phyloP scores from a whole-genome alignment of 352 stramenopile species.

The Stephanocyclus meneghinianus region DNA sequence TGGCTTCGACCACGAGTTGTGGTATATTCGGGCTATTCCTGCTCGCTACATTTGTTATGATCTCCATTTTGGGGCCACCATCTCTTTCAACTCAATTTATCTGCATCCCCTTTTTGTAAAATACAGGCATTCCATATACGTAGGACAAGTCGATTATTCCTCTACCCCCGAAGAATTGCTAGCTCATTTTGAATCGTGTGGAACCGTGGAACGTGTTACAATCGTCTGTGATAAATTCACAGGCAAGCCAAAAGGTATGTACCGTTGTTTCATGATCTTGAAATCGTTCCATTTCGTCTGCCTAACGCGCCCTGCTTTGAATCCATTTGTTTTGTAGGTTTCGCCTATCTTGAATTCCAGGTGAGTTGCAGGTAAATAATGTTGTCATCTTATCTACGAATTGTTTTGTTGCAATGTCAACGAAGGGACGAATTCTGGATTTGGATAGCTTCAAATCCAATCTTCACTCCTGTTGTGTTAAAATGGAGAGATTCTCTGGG shows the following conservation, averaged over 20 bases:
- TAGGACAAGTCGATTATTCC: constrained; percentile 96
- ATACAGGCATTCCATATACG: constrained; percentile 86
- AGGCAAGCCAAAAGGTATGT: constrained; percentile 90
- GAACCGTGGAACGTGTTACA: constrained; percentile 95
- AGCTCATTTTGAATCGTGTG: constrained; percentile 94
- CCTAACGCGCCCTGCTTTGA: background rate
- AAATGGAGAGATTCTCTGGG: background rate
- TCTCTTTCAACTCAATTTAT: background rate
- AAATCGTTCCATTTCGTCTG: background rate
- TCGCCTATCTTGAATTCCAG: constrained; percentile 77
- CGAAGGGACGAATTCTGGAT: too few relatives aligned
- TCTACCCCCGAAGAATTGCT: constrained; percentile 94
- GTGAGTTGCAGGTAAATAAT: constrained; percentile 33
- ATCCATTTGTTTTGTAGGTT: constrained; percentile 46
- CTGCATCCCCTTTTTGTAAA: background rate
- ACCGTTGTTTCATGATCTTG: background rate
- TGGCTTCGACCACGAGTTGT: background rate
- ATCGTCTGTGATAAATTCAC: constrained; percentile 98
- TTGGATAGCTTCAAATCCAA: too few relatives aligned
- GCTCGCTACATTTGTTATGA: background rate
- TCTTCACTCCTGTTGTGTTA: too few relatives aligned
- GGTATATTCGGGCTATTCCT: background rate
- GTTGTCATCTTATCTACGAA: background rate
- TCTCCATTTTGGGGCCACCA: background rate
- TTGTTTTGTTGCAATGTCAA: too few relatives aligned